These are phyloP conservation scores for Plectosphaerella sp. DNA, from an alignment of 2,329 filamentous ascomycete genomes.

Conservation along the genomic window DNA sequence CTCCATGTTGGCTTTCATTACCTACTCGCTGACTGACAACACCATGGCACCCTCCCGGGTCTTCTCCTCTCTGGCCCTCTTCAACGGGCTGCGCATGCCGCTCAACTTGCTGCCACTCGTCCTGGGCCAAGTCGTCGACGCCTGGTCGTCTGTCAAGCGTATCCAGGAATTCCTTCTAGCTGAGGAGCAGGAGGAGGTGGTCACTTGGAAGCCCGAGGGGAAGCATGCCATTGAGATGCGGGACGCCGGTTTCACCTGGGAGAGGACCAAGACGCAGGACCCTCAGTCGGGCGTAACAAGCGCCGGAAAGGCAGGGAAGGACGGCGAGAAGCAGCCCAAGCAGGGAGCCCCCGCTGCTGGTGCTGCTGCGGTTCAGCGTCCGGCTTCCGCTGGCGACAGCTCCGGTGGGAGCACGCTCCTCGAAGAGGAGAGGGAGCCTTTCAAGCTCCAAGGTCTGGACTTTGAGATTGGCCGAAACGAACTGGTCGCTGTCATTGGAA, in stretches of 20 bases:
- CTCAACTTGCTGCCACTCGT: constrained; percentile 86
- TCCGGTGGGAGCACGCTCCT: constrained; percentile 52
- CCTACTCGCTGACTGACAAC: constrained; percentile 64
- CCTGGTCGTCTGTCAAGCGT: constrained; percentile 76
- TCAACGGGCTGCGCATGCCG: constrained; percentile 86
- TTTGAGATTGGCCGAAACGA: constrained; percentile 70
- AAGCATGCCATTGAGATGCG: constrained; percentile 69
- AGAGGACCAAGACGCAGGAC: constrained; percentile 53
- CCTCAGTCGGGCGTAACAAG: constrained; percentile 25
- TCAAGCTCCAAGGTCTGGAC: constrained; percentile 65
- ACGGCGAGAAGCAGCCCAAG: constrained; percentile 23
- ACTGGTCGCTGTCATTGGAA: constrained; percentile 78
- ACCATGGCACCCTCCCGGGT: constrained; percentile 69
- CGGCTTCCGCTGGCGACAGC: constrained; percentile 32
- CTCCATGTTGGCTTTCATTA: constrained; percentile 93
- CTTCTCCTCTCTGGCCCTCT: constrained; percentile 90
- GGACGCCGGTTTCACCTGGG: constrained; percentile 83
- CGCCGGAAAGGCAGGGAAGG: constrained; percentile 20
- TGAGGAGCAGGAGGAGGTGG: constrained; percentile 77
- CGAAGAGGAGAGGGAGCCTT: constrained; percentile 62
- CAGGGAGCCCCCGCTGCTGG: constrained; percentile 11
- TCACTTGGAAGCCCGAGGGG: constrained; percentile 48
- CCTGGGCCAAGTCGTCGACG: constrained; percentile 85
- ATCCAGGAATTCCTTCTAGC: constrained; percentile 85
- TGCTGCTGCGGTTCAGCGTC: constrained; percentile 13